Percentiles rank a stretch among this genome's conserved stretches.
Evolutionary conservation across 2,329 filamentous ascomycete species (phyloP).

Genomic region (Teratosphaeria pseudoeucalypti): DNA sequence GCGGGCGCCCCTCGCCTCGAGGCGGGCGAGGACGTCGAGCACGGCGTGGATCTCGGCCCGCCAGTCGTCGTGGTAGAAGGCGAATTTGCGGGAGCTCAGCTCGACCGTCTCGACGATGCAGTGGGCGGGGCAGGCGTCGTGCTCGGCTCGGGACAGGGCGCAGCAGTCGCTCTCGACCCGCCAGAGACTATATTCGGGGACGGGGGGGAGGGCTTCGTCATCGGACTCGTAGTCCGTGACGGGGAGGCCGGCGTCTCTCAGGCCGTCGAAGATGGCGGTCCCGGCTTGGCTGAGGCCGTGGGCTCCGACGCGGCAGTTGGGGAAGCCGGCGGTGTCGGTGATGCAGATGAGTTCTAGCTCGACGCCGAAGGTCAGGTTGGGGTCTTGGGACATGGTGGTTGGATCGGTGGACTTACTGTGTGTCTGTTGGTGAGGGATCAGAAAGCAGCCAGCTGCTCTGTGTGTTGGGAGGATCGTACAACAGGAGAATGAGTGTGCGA

Average conservation of each 20-base stretch:
- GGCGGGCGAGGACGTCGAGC: conserved; percentile 1
- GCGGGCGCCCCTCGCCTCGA: conserved; percentile 3
- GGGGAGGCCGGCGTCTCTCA: conserved; percentile 1
- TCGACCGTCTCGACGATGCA: conserved; percentile 4
- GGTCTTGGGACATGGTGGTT: neutral
- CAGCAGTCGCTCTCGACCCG: neutral
- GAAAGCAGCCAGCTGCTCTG: neutral
- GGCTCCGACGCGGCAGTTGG: neutral
- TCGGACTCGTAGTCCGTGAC: neutral
- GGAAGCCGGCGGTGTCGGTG: conserved; percentile 3
- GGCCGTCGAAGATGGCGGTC: conserved; percentile 1
- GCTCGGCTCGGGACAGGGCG: conserved; percentile 2
- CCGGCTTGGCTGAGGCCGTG: neutral
- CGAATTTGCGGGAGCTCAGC: conserved; percentile 5
- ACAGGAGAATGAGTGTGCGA: neutral
- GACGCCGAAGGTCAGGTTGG: conserved; percentile 15
- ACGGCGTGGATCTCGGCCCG: conserved; percentile 4
- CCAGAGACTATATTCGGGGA: neutral
- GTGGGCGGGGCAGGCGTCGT: neutral
- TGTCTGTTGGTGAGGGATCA: neutral
- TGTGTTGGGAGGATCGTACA: neutral
- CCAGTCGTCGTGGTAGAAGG: conserved; percentile 1
- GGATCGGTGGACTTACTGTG: neutral
- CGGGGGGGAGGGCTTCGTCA: neutral
- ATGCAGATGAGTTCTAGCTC: conserved; percentile 13